phyloP scores from a whole-genome alignment of 345 rosid genomes.

The Litchi chinensis region DNA sequence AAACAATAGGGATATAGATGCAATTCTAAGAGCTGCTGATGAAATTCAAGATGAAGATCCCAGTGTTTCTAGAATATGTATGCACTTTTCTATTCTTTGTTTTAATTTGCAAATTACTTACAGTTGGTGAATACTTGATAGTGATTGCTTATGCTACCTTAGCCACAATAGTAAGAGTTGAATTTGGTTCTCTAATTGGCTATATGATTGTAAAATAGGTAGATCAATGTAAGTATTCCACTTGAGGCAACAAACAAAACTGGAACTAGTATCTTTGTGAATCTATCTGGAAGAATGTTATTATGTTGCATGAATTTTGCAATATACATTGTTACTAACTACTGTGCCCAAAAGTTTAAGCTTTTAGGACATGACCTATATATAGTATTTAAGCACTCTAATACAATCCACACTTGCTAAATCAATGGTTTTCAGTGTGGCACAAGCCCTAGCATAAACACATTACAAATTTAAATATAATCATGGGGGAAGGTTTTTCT shows the following conservation, averaged over 20 bases:
- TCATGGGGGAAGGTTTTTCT: not conserved
- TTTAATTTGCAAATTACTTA: not conserved
- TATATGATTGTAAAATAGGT: not conserved
- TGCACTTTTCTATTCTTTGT: slow-evolving; percentile 16
- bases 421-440: not conserved
- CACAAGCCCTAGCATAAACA: not conserved
- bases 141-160: not conserved
- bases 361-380: not conserved
- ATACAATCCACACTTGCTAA: not conserved
- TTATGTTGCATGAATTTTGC: not conserved
- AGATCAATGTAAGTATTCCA: not conserved
- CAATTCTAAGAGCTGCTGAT: slow-evolving; percentile 89
- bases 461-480: too few relatives aligned
- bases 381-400: not conserved
- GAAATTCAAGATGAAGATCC: slow-evolving; percentile 97
- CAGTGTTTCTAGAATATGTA: slow-evolving; percentile 79
- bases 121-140: not conserved
- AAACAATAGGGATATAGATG: slow-evolving; percentile 85
- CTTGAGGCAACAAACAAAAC: not conserved
- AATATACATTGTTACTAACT: too few relatives aligned
- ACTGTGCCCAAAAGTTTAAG: not conserved
- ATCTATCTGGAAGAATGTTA: too few relatives aligned
- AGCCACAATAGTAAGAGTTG: not conserved
- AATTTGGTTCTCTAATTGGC: not conserved
- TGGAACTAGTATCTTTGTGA: not conserved